Evolutionary conservation across 306 rosid genomes (phyloP).

Genomic region (Quercus cerris): DNA sequence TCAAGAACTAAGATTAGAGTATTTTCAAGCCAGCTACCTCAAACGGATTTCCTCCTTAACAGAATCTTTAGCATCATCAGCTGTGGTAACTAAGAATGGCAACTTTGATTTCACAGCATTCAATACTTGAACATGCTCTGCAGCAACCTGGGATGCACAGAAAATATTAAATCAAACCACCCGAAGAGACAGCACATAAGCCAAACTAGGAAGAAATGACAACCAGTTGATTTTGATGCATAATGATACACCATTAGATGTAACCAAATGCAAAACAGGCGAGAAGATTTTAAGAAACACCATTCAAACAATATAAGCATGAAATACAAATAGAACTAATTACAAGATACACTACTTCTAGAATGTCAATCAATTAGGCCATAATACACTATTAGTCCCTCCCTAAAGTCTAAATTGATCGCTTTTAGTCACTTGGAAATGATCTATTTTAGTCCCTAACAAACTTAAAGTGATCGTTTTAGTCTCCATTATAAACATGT

Average conservation of each 20-base stretch:
- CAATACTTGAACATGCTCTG: constrained; percentile 68
- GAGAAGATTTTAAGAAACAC: constrained; percentile 1
- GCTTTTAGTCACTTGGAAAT: no score
- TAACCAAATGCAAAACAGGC: constrained; percentile 5
- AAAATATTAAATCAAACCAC: constrained; percentile 2
- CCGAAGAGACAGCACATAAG: not conserved
- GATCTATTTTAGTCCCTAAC: no score
- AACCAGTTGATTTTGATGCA: not conserved
- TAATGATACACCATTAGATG: not conserved
- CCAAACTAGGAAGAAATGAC: not conserved
- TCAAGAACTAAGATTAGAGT: constrained; percentile 1
- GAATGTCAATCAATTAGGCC: no score
- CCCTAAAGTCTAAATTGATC: not conserved
- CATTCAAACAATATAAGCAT: not conserved
- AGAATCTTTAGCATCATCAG: constrained; percentile 76
- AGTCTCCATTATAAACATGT: no score
- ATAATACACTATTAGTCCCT: not conserved
- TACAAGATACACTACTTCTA: not conserved
- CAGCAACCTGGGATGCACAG: constrained; percentile 62
- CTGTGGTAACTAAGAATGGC: constrained; percentile 83
- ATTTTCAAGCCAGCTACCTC: constrained; percentile 45
- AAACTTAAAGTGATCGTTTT: no score
- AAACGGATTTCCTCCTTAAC: constrained; percentile 88
- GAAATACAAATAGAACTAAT: not conserved
- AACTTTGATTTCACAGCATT: constrained; percentile 73